phyloP scores from a whole-genome alignment of 352 stramenopile species.

The Phytophthora niederhauseri region DNA sequence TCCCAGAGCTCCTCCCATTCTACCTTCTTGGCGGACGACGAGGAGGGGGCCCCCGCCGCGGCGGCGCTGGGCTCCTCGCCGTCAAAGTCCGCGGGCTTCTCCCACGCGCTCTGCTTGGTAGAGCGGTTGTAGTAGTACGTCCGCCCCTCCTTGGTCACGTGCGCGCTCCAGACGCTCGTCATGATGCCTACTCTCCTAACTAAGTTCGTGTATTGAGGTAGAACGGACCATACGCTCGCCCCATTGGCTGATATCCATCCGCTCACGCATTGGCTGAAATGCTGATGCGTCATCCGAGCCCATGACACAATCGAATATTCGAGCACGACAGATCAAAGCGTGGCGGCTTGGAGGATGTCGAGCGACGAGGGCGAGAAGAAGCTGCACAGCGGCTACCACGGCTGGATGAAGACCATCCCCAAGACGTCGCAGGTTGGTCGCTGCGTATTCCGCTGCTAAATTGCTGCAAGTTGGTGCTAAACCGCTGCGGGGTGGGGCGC shows the following conservation, averaged over 20 bases:
- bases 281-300: conserved; percentile 11
- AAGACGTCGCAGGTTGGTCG: conserved; percentile 70
- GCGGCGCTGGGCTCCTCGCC: conserved; percentile 35
- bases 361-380: conserved; percentile 68
- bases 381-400: conserved; percentile 85
- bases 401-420: conserved; percentile 89
- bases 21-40: conserved; percentile 28
- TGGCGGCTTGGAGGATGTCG: conserved; percentile 33
- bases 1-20: conserved; percentile 91
- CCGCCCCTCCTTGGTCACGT: conserved; percentile 86
- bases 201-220: not conserved
- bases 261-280: conserved; percentile 2
- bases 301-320: conserved; percentile 32
- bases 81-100: conserved; percentile 83
- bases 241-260: no score
- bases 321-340: conserved; percentile 3
- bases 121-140: conserved; percentile 91
- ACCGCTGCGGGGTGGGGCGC: not conserved
- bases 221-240: not conserved
- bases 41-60: not conserved
- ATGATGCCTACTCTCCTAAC: no score
- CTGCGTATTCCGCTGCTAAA: not conserved
- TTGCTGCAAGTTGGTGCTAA: conserved; percentile 4
- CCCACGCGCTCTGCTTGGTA: conserved; percentile 90
- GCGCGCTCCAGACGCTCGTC: conserved; percentile 78